A percentile compares a stretch with the other conserved stretches of the same genome.
These are phyloP conservation scores for Colletotrichum chrysophilum DNA, from an alignment of 2,329 filamentous ascomycete genomes.

Conservation along the genomic window DNA sequence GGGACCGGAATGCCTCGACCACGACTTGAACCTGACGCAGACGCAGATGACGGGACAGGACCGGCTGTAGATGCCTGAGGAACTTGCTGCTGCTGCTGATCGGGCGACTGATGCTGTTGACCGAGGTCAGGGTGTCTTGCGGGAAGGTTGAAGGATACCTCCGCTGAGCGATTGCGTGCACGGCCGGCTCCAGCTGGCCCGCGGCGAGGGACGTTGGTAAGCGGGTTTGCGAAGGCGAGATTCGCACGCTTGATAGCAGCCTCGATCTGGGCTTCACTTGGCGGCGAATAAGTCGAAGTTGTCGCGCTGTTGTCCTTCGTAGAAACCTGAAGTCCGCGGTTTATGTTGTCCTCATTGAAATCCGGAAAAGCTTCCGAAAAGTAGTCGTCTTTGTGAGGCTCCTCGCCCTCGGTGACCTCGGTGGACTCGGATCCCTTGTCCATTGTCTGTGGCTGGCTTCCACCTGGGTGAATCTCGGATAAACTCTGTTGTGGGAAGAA, in stretches of 20 bases:
- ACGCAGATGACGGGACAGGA: not conserved
- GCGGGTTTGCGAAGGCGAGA: not conserved
- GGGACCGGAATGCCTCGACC: constrained; percentile 10
- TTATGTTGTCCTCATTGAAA: not conserved
- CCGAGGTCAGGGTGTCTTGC: not conserved
- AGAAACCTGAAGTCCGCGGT: not conserved
- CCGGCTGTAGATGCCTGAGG: not conserved
- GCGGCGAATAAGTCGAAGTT: not conserved
- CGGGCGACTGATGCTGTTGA: not conserved
- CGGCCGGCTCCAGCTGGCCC: constrained; percentile 1
- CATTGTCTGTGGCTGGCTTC: not conserved
- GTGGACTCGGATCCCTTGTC: constrained; percentile 4
- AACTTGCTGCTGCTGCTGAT: not conserved
- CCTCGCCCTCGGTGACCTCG: constrained; percentile 8
- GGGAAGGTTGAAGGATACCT: constrained; percentile 14
- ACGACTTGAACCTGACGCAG: not conserved
- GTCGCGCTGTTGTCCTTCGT: not conserved
- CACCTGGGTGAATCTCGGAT: constrained; percentile 16
- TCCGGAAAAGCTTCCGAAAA: constrained; percentile 14
- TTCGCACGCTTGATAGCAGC: constrained; percentile 14
- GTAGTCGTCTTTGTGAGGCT: not conserved
- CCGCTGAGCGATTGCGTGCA: constrained; percentile 7
- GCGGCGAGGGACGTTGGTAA: constrained; percentile 17
- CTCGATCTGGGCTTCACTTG: constrained; percentile 8
- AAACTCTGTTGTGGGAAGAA: not conserved